These are phyloP conservation scores for Ramichloridium luteum DNA, from an alignment of 2,329 filamentous ascomycete species.

Conservation along the genomic window DNA sequence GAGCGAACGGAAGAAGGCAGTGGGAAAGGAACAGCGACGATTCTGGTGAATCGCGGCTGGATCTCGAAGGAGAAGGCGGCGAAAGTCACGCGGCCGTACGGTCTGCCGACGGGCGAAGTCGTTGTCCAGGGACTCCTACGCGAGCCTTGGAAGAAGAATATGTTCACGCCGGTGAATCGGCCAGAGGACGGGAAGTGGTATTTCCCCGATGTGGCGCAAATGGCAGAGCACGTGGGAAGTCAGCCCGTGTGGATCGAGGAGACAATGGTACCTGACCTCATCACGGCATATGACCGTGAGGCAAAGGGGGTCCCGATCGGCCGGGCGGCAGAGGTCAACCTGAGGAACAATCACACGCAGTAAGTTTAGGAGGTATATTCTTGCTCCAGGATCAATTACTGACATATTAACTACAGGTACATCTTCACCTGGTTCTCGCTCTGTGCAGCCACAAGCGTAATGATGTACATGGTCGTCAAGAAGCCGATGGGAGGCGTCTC, in stretches of 20 bases:
- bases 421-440: slow-evolving; percentile 97
- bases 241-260: slow-evolving; percentile 92
- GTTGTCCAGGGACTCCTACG: slow-evolving; percentile 72
- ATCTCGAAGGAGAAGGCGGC: slow-evolving; percentile 62
- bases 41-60: slow-evolving; percentile 87
- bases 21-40: slow-evolving; percentile 42
- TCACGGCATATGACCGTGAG: slow-evolving; percentile 63
- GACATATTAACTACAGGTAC: slow-evolving; percentile 50
- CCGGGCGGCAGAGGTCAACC: slow-evolving; percentile 73
- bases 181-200: slow-evolving; percentile 80
- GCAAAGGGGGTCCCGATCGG: slow-evolving; percentile 80
- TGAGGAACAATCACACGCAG: slow-evolving; percentile 93
- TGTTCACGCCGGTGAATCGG: slow-evolving; percentile 86
- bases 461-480: slow-evolving; percentile 91
- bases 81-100: slow-evolving; percentile 50
- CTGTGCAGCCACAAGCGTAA: slow-evolving; percentile 69
- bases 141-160: slow-evolving; percentile 92
- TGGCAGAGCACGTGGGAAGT: slow-evolving; percentile 70
- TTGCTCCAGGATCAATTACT: too few relatives aligned
- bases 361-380: too few relatives aligned
- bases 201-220: slow-evolving; percentile 86
- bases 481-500: slow-evolving; percentile 49
- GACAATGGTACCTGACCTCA: slow-evolving; percentile 77
- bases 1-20: slow-evolving; percentile 48
- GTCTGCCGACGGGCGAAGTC: slow-evolving; percentile 58